Conservation (phyloP, 345 rosid species). For the Ceriops decandra region DNA sequence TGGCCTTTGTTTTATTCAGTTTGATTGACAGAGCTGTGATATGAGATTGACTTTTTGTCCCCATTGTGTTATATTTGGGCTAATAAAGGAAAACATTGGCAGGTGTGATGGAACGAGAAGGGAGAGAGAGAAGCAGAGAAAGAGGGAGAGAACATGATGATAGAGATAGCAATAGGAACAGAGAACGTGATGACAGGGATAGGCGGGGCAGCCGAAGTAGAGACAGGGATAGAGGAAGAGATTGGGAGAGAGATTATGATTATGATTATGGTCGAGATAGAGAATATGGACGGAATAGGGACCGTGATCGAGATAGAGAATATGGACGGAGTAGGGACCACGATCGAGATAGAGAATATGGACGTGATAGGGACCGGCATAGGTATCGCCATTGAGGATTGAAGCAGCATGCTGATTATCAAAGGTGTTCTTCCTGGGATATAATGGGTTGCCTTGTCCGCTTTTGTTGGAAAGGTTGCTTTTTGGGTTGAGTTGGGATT, state of each 20-base stretch:
- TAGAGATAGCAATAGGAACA: constrained; percentile 43
- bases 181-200: constrained; percentile 57
- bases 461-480: not conserved
- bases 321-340: constrained; percentile 35
- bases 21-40: not conserved
- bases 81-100: constrained; percentile 11
- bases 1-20: not conserved
- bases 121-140: constrained; percentile 78
- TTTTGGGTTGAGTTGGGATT: not conserved
- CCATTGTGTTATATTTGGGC: not conserved
- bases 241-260: constrained; percentile 47
- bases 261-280: constrained; percentile 44
- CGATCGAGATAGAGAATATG: constrained; percentile 37
- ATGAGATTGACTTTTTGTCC: not conserved
- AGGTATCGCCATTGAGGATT: constrained; percentile 17
- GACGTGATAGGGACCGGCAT: constrained; percentile 32
- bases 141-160: constrained; percentile 72
- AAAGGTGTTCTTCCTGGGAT: not conserved
- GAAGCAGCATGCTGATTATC: not conserved
- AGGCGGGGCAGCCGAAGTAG: constrained; percentile 72
- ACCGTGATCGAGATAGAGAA: constrained; percentile 37
- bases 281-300: constrained; percentile 41
- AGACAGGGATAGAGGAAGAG: constrained; percentile 56
- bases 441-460: not conserved
- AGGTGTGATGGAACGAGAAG: constrained; percentile 62